phyloP scores from a whole-genome alignment of 495 filamentous ascomycete species.

The Ascobolus immersus region DNA sequence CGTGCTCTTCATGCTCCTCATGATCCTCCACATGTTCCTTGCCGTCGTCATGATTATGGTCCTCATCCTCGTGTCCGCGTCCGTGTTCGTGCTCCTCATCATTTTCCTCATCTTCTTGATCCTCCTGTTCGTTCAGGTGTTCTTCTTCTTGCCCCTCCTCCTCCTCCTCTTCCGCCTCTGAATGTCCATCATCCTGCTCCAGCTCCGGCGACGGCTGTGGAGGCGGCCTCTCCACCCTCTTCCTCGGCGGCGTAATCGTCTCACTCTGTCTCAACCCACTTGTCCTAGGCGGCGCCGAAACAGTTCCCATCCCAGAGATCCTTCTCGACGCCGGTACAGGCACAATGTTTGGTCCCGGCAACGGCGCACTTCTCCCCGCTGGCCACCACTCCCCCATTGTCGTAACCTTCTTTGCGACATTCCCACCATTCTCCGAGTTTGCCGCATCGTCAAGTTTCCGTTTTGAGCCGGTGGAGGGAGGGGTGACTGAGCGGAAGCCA shows the following conservation, averaged over 20 bases:
- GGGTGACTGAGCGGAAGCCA: not conserved
- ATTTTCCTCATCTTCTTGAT: not conserved
- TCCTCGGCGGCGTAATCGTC: no score
- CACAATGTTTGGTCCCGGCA: not conserved
- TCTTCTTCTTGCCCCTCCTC: not conserved
- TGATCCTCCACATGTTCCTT: no score
- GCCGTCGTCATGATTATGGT: no score
- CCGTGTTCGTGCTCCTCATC: not conserved
- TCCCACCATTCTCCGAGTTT: no score
- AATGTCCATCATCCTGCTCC: not conserved
- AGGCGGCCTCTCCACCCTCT: no score
- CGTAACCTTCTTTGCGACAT: not conserved
- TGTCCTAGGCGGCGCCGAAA: no score
- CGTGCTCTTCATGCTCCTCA: no score
- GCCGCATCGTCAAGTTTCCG: not conserved
- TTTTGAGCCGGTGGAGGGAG: not conserved
- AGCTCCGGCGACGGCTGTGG: no score
- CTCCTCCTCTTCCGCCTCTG: not conserved
- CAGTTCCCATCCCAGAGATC: not conserved
- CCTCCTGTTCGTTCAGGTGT: not conserved
- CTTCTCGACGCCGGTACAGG: not conserved
- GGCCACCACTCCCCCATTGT: not conserved
- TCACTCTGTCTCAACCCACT: no score
- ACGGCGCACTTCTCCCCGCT: not conserved
- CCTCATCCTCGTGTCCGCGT: not conserved